phyloP scores from a whole-genome alignment of 345 rosid species.

The Arabis alpina region DNA sequence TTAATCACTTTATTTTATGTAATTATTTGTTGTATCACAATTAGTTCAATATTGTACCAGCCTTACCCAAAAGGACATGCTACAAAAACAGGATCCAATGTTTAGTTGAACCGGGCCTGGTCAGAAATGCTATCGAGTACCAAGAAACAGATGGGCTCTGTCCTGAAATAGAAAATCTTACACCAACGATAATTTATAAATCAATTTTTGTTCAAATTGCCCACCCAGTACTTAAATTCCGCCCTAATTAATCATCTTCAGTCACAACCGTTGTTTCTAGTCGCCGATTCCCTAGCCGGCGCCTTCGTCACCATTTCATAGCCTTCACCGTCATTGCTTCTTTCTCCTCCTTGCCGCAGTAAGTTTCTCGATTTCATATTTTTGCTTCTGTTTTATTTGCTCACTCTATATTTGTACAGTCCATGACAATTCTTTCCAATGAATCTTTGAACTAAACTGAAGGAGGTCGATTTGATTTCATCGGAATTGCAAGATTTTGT shows the following conservation, averaged over 20 bases:
- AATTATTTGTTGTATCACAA: conserved; percentile 32
- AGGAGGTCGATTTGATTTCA: background rate
- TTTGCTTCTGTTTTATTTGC: too few species aligned
- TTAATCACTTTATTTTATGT: conserved; percentile 12
- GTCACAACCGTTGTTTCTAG: background rate
- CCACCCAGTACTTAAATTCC: too few species aligned
- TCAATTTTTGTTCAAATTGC: too few species aligned
- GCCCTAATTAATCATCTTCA: background rate
- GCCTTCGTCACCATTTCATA: background rate
- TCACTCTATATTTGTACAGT: too few species aligned
- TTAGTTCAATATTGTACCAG: conserved; percentile 32
- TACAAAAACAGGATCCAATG: background rate
- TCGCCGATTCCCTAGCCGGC: background rate
- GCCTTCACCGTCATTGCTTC: too few species aligned
- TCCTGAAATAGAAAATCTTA: too few species aligned
- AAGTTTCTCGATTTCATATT: background rate
- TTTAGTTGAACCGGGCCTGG: too few species aligned
- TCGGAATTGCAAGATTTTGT: background rate
- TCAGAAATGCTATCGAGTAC: too few species aligned
- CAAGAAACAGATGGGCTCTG: too few species aligned
- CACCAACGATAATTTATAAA: too few species aligned
- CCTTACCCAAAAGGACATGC: background rate
- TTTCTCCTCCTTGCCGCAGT: too few species aligned
- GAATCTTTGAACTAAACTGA: background rate
- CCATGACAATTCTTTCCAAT: background rate